phyloP scores from a whole-genome alignment of 805 yeast species.

The Candida sithepensis region DNA sequence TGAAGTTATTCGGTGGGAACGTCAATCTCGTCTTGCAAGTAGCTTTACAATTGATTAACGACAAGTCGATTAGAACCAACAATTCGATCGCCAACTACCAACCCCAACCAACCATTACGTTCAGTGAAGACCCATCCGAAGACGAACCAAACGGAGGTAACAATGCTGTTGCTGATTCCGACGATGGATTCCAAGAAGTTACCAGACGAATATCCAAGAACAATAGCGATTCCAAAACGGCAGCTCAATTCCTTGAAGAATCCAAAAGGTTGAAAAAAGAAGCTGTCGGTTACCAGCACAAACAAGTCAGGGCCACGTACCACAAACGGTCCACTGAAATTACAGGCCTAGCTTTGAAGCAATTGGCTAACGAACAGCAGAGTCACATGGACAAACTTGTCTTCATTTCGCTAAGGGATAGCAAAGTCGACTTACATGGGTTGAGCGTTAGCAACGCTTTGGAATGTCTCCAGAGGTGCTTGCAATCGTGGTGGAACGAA shows the following conservation, averaged over 20 bases:
- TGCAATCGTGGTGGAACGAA: conserved; percentile 59
- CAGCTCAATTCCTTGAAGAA: conserved; percentile 2
- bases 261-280: conserved; percentile 3
- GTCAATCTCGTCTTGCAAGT: conserved; percentile 34
- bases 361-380: not conserved
- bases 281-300: conserved; percentile 5
- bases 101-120: too few relatives aligned
- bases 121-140: not conserved
- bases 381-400: not conserved
- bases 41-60: conserved; percentile 29
- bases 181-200: not conserved
- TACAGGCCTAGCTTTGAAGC: not conserved
- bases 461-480: conserved; percentile 30
- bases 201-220: not conserved
- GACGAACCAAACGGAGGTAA: too few relatives aligned
- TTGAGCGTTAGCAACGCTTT: conserved; percentile 47
- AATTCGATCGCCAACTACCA: not conserved
- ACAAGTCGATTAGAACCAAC: conserved; percentile 1
- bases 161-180: too few relatives aligned
- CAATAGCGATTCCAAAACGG: conserved; percentile 2
- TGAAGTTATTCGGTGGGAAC: conserved; percentile 45
- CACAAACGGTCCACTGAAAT: too few relatives aligned
- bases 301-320: conserved; percentile 9
- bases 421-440: conserved; percentile 55
- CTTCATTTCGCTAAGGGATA: conserved; percentile 7